Evolutionary conservation across 164 flowering plant species (phyloP).

Genomic region (Tetrastigma voinierianum): DNA sequence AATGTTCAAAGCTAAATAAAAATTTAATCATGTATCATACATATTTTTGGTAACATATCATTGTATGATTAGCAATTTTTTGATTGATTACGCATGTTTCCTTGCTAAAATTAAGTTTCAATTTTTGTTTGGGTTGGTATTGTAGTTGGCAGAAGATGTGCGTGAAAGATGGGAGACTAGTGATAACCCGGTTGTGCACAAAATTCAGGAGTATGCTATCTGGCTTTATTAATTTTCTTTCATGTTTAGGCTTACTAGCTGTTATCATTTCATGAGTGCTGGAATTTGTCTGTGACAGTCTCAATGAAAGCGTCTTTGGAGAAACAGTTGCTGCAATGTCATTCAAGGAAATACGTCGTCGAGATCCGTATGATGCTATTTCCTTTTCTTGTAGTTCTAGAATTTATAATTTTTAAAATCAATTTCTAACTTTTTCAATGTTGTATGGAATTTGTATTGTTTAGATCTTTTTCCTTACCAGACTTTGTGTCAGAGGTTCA

Average conservation of each 20-base stretch:
- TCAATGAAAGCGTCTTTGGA: slow-evolving; percentile 85
- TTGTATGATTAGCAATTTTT: not conserved
- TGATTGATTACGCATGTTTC: not conserved
- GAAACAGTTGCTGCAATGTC: slow-evolving; percentile 80
- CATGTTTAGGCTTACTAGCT: not conserved
- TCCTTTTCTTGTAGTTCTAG: not conserved
- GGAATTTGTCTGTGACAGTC: slow-evolving; percentile 38
- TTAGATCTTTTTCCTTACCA: slow-evolving; percentile 81
- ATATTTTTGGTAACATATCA: not conserved
- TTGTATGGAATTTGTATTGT: slow-evolving; percentile 12
- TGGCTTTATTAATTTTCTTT: not conserved
- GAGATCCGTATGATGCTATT: slow-evolving; percentile 74
- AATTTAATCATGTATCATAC: not conserved
- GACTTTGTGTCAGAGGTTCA: slow-evolving; percentile 94
- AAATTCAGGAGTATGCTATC: slow-evolving; percentile 82
- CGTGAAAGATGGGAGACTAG: slow-evolving; percentile 94
- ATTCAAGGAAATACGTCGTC: slow-evolving; percentile 81
- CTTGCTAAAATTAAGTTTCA: not conserved
- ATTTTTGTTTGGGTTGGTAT: slow-evolving; percentile 9
- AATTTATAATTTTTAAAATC: slow-evolving; percentile 1
- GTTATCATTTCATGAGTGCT: slow-evolving; percentile 4
- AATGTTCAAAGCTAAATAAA: no score
- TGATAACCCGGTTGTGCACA: slow-evolving; percentile 89
- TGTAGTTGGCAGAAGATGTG: slow-evolving; percentile 89
- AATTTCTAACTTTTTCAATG: not conserved